These are phyloP conservation scores for Arthrobotrys iridis DNA, from an alignment of 2,329 filamentous ascomycete genomes.

Conservation along the genomic window DNA sequence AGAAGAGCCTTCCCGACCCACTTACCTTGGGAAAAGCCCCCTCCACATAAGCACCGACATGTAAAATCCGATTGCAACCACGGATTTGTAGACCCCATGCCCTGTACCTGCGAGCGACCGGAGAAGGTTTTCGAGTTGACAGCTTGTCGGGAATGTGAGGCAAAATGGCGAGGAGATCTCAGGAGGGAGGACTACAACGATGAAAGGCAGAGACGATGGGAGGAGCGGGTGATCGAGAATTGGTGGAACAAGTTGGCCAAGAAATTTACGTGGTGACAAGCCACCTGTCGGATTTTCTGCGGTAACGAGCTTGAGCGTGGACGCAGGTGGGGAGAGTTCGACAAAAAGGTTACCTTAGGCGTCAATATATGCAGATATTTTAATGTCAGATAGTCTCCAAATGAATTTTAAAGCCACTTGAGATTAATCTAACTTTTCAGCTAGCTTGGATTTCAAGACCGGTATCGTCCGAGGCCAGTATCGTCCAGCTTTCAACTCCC, in stretches of 20 bases:
- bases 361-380: too few species aligned
- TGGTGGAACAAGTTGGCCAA: slow-evolving; percentile 27
- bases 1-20: neutral
- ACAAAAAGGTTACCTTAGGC: too few species aligned
- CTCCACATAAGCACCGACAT: slow-evolving; percentile 20
- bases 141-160: neutral
- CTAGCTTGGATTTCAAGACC: too few species aligned
- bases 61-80: slow-evolving; percentile 18
- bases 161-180: neutral
- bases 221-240: neutral
- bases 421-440: too few species aligned
- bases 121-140: neutral
- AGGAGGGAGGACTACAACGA: neutral
- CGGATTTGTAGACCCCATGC: slow-evolving; percentile 30
- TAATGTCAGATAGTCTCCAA: too few species aligned
- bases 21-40: neutral
- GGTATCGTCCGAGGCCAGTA: too few species aligned
- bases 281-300: neutral
- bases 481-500: too few species aligned
- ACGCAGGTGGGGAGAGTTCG: too few species aligned
- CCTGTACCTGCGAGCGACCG: slow-evolving; percentile 27
- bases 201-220: neutral
- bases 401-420: too few species aligned
- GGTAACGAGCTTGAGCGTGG: neutral
- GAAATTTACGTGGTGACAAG: slow-evolving; percentile 7